Evolutionary conservation across 345 rosid genomes (phyloP).

Genomic region (Acer negundo): DNA sequence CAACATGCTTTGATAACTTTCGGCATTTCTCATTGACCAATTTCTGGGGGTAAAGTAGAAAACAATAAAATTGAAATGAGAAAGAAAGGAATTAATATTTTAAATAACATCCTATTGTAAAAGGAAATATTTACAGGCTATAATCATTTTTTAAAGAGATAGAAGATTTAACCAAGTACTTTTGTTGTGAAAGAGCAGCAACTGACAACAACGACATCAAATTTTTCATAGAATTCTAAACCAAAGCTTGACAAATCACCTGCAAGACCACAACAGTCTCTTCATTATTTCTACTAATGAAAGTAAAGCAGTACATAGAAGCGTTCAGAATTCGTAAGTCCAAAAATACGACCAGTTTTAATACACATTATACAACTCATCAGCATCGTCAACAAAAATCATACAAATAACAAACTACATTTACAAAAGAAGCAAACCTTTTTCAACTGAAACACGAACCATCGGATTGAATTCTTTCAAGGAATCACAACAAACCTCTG

Average conservation of each 20-base stretch:
- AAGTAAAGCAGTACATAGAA: not conserved
- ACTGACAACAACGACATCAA: conserved; percentile 76
- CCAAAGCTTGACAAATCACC: conserved; percentile 69
- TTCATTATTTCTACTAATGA: not conserved
- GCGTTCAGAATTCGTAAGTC: no score
- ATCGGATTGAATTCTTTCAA: conserved; percentile 88
- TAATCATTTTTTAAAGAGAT: conserved; percentile 3
- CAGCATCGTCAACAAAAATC: not conserved
- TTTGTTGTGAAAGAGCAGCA: conserved; percentile 62
- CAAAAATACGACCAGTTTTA: not conserved
- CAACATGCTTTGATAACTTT: conserved; percentile 63
- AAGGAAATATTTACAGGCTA: not conserved
- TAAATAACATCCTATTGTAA: not conserved
- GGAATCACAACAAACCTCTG: conserved; percentile 83
- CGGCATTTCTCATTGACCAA: conserved; percentile 78
- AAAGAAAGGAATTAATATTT: not conserved
- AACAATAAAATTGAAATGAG: not conserved
- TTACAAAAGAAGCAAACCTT: conserved; percentile 44
- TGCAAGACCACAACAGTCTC: conserved; percentile 28
- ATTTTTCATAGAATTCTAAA: conserved; percentile 63
- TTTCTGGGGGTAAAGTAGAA: conserved; percentile 45
- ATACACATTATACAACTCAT: not conserved
- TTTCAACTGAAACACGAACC: conserved; percentile 82
- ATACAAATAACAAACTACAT: not conserved
- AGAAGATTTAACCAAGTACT: conserved; percentile 35